Evolutionary conservation across 306 rosid species (phyloP).

Genomic region (Dryas octopetala): DNA sequence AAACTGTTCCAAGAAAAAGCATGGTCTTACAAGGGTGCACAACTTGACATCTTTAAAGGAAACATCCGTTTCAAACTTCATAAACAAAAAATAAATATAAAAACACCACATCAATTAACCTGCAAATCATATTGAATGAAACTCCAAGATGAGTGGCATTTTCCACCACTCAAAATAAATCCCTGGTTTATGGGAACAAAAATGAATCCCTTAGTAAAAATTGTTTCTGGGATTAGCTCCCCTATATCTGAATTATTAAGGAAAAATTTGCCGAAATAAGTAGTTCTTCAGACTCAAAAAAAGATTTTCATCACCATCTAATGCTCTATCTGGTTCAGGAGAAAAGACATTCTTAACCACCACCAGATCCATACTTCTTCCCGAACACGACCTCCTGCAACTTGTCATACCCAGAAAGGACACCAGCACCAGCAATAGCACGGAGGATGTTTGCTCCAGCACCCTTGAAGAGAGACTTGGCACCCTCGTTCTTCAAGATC

Average conservation of each 20-base stretch:
- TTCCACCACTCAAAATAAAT: conserved; percentile 45
- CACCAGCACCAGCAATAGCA: conserved; percentile 96
- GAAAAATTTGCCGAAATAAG: conserved; percentile 65
- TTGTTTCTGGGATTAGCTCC: conserved; percentile 55
- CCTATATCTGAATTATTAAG: conserved; percentile 63
- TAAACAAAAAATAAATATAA: neutral
- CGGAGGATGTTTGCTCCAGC: conserved; percentile 93
- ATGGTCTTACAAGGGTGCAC: too few relatives aligned
- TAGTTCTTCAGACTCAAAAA: conserved; percentile 42
- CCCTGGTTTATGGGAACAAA: conserved; percentile 34
- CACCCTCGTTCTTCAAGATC: conserved; percentile 83
- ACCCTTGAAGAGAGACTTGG: conserved; percentile 91
- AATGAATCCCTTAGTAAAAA: conserved; percentile 31
- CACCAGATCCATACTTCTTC: conserved; percentile 88
- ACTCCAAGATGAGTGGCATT: conserved; percentile 33
- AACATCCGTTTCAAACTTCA: neutral
- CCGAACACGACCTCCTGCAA: conserved; percentile 72
- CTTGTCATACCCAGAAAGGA: conserved; percentile 90
- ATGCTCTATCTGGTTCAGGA: conserved; percentile 18
- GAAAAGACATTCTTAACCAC: conserved; percentile 35
- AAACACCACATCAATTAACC: neutral
- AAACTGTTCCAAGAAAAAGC: too few relatives aligned
- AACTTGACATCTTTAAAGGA: neutral
- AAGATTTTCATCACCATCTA: conserved; percentile 88
- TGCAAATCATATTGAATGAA: conserved; percentile 25